Evolutionary conservation across 1,284 basidiomycete species (phyloP), one percentile per base, ranked within the genome.

Genomic region (Melampsora americana): DNA sequence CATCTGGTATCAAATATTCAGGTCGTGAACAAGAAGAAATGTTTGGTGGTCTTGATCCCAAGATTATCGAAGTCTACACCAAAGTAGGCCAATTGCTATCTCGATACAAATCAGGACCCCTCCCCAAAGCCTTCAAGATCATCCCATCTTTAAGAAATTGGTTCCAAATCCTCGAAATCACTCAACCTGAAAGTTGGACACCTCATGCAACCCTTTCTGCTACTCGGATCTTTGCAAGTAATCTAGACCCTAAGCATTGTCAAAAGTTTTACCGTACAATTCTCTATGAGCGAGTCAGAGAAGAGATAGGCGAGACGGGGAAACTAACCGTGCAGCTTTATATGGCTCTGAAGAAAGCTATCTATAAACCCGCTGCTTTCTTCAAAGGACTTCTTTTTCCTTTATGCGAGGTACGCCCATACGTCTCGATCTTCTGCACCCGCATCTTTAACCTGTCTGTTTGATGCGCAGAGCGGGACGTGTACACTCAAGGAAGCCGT

Each of bases 361-460:
- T 99, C 77, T 99, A 95, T 84, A 99, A 99, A 84, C 96, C 96
- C 4, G 92, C 92, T 0, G 95, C 96, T 0, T 98, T 98, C 83
- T 99, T 99, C 87, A 99, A 99, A 84, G 96, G 95, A 4, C 90
- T 99, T 77, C 87, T 99, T 48, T 99, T 99, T 83, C 96, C 96
- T 0, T 86, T 99, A 80, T 88, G 95, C 79, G 93, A 96, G 81
- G 93, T 93, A 80, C 77, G 89, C 84, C 60, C 23, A n/a, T 28
- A 20, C 42, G 61, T 35, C 32, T 35, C 35, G 28, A n/a, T 42
- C 16, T 18, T 23, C 30, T 64, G 2, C n/a, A n/a, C 14, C 1
- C n/a, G n/a, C 61, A 28, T 35, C 14, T 12, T 14, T 64, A 39
- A 42, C 39, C 61, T 44, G 48, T 35, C 18, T 35, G 39, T 62